Base-by-base conservation (phyloP, 225 moss, liverwort and hornwort species). In the Ulota crispa region DNA sequence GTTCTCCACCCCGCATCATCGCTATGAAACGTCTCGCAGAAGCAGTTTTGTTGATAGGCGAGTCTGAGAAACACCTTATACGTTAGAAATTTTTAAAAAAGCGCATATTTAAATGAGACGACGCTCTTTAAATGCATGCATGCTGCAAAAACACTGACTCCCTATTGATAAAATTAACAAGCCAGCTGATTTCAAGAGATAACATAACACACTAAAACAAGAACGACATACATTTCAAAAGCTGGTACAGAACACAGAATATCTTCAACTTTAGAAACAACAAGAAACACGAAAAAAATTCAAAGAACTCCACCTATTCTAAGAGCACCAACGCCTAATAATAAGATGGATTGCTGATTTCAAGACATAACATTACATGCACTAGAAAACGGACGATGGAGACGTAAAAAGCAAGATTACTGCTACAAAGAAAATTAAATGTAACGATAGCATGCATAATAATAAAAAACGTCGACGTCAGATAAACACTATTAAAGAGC, bases 1-100 rank as follows among this genome's bases (percentile, higher is more conserved):
- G 95, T 93, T 73, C 97, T 92, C 97, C 97, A 97, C 39, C 97
- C 97, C 63, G 95, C 95, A 86, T 97, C 97, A 65, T 95, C 95
- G 54, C 88, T 90, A 65, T 97, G 97, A 73, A 91, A 95, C 32
- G 92, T 91, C 89, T 97, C 97, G 74, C 97, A 97, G 75, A 95
- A 97, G 75, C 86, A 81, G 57, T 81, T 85, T 77, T 89, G 85
- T 73, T 87, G 85, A 65, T 87, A 91, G 57, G 70, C 73, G n/a
- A 85, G 31, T 55, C 91, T 91, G 87, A 39, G 42, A 68, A 47
- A 20, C 75, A 77, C 26, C n/a, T 45, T 30, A 7, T 6, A 66
- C 16, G 27, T 83, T 73, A 80, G 64, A 36, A 73, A 43, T 57
- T 6, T 53, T 34, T n/a, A 23, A 62, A 64, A 32, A 55, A 27